phyloP scores from a whole-genome alignment of 805 yeast genomes.

The Martiniozyma abietophila region DNA sequence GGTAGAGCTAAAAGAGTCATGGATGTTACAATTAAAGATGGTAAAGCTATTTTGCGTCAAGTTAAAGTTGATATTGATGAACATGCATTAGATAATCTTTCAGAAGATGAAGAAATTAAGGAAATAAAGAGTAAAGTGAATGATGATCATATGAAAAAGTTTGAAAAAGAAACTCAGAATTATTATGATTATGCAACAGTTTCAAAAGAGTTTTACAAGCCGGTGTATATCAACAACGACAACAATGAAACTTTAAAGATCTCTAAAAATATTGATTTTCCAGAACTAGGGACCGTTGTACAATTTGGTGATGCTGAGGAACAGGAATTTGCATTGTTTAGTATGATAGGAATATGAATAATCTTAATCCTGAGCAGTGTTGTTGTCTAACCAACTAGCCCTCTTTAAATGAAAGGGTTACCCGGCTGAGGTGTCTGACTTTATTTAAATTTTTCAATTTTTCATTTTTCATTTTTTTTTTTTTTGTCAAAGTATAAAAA shows the following conservation, averaged over 20 bases:
- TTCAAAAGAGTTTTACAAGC: constrained; percentile 41
- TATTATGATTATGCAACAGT: constrained; percentile 59
- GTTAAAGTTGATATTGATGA: constrained; percentile 19
- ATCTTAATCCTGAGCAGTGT: no score
- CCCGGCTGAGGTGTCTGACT: constrained; percentile 3
- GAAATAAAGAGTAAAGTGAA: constrained; percentile 28
- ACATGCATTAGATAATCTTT: constrained; percentile 19
- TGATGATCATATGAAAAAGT: constrained; percentile 24
- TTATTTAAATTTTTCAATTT: not conserved
- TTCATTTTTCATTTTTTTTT: no score
- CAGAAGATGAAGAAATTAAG: constrained; percentile 30
- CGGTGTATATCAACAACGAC: constrained; percentile 19
- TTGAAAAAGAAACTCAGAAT: constrained; percentile 25
- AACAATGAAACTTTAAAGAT: not conserved
- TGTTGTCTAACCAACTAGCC: constrained; percentile 1
- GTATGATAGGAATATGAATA: constrained; percentile 20
- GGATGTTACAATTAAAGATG: constrained; percentile 71
- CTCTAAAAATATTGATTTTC: constrained; percentile 6
- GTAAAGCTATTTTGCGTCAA: constrained; percentile 64
- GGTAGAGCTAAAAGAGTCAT: constrained; percentile 73
- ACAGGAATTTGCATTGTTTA: constrained; percentile 23
- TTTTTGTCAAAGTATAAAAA: constrained; percentile 8
- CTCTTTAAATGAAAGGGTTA: constrained; percentile 1
- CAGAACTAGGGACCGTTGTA: constrained; percentile 17
- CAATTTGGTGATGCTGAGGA: constrained; percentile 26